These are phyloP conservation scores for Colletotrichum lentis DNA, from an alignment of 2,329 filamentous ascomycete species.

Conservation along the genomic window DNA sequence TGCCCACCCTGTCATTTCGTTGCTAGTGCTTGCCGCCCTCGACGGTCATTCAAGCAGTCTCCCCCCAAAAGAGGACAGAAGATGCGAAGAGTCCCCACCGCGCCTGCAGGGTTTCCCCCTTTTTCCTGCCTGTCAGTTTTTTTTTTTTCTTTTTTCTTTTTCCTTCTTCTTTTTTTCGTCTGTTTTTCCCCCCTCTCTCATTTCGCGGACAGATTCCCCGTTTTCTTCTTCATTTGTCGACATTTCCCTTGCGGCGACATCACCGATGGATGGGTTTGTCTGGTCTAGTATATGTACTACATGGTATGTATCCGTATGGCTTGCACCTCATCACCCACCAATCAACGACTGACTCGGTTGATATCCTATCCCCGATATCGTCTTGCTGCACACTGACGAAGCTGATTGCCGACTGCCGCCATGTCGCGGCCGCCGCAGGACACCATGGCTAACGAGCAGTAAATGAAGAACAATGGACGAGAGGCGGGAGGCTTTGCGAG, in stretches of 20 bases:
- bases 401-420: too few relatives aligned
- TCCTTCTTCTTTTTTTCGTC: conserved; percentile 1
- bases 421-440: not conserved
- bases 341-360: not conserved
- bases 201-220: not conserved
- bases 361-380: too few relatives aligned
- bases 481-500: not conserved
- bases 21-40: not conserved
- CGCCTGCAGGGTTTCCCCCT: conserved; percentile 24
- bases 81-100: not conserved
- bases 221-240: not conserved
- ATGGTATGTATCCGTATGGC: too few relatives aligned
- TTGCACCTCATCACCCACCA: not conserved
- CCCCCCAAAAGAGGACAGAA: not conserved
- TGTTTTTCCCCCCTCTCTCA: not conserved
- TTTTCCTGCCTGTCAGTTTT: conserved; percentile 2
- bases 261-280: not conserved
- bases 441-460: not conserved
- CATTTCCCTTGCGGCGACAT: not conserved
- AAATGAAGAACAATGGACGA: not conserved
- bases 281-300: too few relatives aligned
- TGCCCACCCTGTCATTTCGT: conserved; percentile 4
- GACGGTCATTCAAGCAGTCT: too few relatives aligned
- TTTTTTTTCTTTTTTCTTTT: not conserved
- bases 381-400: too few relatives aligned